A percentile compares a stretch with the other conserved stretches of the same genome.
Evolutionary conservation across 176 grass and related monocot species (phyloP).

Genomic region (Guadua angustifolia): DNA sequence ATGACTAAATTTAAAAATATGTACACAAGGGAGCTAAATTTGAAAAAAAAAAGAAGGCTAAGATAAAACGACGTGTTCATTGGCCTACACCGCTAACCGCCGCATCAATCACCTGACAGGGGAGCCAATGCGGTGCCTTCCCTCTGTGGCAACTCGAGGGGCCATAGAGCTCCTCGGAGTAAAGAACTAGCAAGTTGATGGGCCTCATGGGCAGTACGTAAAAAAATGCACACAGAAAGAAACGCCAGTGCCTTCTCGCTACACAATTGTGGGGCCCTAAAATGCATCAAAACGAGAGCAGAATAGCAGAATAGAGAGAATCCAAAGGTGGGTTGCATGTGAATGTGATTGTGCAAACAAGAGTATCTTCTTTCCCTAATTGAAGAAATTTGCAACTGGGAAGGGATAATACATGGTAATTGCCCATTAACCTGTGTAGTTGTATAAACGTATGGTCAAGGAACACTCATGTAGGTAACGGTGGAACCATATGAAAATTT

Average conservation of each 20-base stretch:
- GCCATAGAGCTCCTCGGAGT: constrained; percentile 32
- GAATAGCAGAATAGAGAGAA: constrained; percentile 43
- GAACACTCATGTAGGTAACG: background rate
- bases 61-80: no score
- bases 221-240: constrained; percentile 49
- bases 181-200: constrained; percentile 36
- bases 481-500: no score
- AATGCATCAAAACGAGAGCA: constrained; percentile 51
- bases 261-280: constrained; percentile 48
- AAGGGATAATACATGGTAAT: constrained; percentile 32
- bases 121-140: background rate
- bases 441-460: background rate
- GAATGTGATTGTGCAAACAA: constrained; percentile 46
- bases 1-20: no score
- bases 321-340: constrained; percentile 61
- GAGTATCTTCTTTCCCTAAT: constrained; percentile 29
- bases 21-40: no score
- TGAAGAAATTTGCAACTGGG: constrained; percentile 39
- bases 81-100: constrained; percentile 23
- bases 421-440: constrained; percentile 12
- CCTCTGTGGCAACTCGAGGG: background rate
- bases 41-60: no score
- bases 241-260: constrained; percentile 5
- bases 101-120: constrained; percentile 35
- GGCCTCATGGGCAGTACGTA: constrained; percentile 40